These are phyloP conservation scores for Sphaerostilbella broomeana DNA, from an alignment of 2,329 filamentous ascomycete genomes.

Conservation along the genomic window DNA sequence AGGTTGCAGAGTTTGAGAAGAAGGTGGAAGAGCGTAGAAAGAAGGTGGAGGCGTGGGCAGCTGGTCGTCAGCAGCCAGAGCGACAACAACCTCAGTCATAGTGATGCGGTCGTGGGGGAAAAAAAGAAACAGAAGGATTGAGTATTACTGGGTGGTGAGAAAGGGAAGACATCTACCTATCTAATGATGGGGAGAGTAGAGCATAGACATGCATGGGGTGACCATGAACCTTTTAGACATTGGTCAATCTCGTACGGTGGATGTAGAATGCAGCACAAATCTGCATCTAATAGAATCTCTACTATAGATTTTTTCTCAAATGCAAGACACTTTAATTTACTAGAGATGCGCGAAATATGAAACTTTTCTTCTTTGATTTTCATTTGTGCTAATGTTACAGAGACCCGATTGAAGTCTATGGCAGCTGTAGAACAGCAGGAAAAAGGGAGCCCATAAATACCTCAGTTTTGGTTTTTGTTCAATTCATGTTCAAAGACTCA, in stretches of 20 bases:
- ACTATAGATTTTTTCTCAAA: too few relatives aligned
- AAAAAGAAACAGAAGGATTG: too few relatives aligned
- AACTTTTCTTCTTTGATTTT: slow-evolving; percentile 6
- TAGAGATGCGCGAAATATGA: too few relatives aligned
- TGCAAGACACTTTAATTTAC: too few relatives aligned
- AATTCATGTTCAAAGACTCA: too few relatives aligned
- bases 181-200: too few relatives aligned
- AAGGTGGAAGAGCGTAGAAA: slow-evolving; percentile 46
- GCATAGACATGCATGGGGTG: neutral
- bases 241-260: neutral
- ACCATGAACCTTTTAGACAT: neutral
- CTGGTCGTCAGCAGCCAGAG: slow-evolving; percentile 24
- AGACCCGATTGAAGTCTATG: slow-evolving; percentile 30
- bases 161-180: too few relatives aligned
- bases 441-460: slow-evolving; percentile 15
- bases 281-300: neutral
- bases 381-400: slow-evolving; percentile 28
- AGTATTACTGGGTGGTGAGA: too few relatives aligned
- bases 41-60: slow-evolving; percentile 42
- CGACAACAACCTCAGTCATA: slow-evolving; percentile 3
- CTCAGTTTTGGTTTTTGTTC: slow-evolving; percentile 16
- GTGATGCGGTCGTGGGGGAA: too few relatives aligned
- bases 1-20: slow-evolving; percentile 54
- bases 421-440: slow-evolving; percentile 24
- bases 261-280: neutral